Evolutionary conservation across 148 eudicot genomes (phyloP).

Genomic region (Diospyros kaki): DNA sequence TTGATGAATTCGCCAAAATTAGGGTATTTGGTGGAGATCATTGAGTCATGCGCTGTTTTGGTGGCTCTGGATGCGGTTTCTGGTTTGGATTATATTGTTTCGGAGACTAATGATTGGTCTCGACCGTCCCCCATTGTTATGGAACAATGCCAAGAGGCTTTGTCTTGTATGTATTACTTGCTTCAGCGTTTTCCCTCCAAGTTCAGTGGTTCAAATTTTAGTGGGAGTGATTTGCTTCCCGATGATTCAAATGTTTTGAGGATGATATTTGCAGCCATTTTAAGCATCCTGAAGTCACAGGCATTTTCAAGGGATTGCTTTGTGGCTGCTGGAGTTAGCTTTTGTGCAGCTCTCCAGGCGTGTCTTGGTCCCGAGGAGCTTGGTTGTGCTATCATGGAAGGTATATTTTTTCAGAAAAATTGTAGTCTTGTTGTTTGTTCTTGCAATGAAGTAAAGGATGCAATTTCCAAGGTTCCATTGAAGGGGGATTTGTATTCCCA

Average conservation of each 20-base stretch:
- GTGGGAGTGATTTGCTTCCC: neutral
- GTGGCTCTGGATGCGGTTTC: slow-evolving; percentile 58
- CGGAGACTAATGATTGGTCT: slow-evolving; percentile 49
- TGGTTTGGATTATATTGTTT: slow-evolving; percentile 55
- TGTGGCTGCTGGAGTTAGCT: slow-evolving; percentile 94
- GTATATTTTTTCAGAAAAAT: slow-evolving; percentile 41
- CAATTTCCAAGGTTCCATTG: slow-evolving; percentile 43
- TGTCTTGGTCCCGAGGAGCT: slow-evolving; percentile 71
- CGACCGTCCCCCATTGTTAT: slow-evolving; percentile 77
- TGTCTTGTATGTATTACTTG: slow-evolving; percentile 88
- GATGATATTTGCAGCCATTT: slow-evolving; percentile 41
- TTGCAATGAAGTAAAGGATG: slow-evolving; percentile 27
- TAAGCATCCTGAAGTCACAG: slow-evolving; percentile 54
- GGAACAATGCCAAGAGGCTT: slow-evolving; percentile 97
- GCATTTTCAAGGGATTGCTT: slow-evolving; percentile 88
- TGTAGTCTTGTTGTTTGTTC: slow-evolving; percentile 26
- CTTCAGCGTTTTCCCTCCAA: slow-evolving; percentile 72
- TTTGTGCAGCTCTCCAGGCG: slow-evolving; percentile 81
- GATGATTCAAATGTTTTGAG: slow-evolving; percentile 29
- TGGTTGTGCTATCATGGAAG: slow-evolving; percentile 56
- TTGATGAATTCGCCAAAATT: slow-evolving; percentile 89
- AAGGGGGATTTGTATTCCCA: slow-evolving; percentile 57
- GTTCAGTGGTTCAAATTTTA: slow-evolving; percentile 26
- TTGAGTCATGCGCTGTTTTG: slow-evolving; percentile 66
- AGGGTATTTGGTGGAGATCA: slow-evolving; percentile 71